These are phyloP conservation scores for Xylariaceae sp. DNA, from an alignment of 2,329 filamentous ascomycete genomes.

Conservation along the genomic window DNA sequence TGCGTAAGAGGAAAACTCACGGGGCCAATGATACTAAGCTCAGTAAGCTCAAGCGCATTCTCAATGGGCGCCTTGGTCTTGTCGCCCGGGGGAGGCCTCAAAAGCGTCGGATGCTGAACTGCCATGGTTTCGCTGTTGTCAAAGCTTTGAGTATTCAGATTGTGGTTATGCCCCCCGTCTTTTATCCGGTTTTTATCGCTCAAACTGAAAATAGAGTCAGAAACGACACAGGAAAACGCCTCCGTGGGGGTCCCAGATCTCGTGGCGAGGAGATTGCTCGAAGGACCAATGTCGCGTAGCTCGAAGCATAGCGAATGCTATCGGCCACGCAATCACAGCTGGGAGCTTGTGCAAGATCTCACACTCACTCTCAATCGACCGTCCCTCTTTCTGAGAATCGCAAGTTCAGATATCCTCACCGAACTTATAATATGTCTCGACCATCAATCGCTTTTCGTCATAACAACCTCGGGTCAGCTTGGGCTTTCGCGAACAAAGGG, in stretches of 20 bases:
- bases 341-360: too few relatives aligned
- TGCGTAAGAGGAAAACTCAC: constrained; percentile 42
- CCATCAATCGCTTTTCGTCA: too few relatives aligned
- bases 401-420: not conserved
- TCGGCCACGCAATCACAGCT: not conserved
- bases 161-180: too few relatives aligned
- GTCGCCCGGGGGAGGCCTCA: constrained; percentile 69
- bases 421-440: too few relatives aligned
- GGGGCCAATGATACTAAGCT: constrained; percentile 67
- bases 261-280: not conserved
- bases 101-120: constrained; percentile 49
- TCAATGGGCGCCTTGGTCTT: constrained; percentile 74
- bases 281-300: not conserved
- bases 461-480: too few relatives aligned
- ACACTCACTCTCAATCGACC: too few relatives aligned
- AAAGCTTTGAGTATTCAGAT: not conserved
- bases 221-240: not conserved
- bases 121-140: constrained; percentile 24
- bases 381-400: not conserved
- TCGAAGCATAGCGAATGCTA: not conserved
- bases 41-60: constrained; percentile 81
- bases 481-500: too few relatives aligned
- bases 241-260: too few relatives aligned
- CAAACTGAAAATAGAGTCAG: not conserved
- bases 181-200: not conserved